These are phyloP conservation scores for Lagenaria siceraria DNA, from an alignment of 306 rosid species.

Conservation along the genomic window DNA sequence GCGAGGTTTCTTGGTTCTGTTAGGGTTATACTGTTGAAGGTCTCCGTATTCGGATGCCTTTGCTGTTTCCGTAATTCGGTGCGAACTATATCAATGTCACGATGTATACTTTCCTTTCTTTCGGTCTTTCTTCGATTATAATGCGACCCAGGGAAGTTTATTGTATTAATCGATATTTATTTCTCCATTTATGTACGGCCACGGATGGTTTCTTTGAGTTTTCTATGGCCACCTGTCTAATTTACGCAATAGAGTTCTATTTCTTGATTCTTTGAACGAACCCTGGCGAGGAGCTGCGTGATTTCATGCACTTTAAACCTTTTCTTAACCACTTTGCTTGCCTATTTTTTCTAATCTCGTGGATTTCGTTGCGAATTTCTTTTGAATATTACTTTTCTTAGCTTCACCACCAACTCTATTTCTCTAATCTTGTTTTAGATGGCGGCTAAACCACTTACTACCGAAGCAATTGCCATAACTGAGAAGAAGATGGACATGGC, in stretches of 20 bases:
- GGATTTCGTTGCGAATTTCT: background rate
- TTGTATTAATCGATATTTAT: background rate
- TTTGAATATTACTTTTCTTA: background rate
- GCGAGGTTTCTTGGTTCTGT: background rate
- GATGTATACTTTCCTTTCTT: background rate
- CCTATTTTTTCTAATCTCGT: background rate
- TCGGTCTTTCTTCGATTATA: background rate
- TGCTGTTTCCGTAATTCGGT: background rate
- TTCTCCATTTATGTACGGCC: background rate
- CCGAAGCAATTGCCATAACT: slow-evolving; percentile 67
- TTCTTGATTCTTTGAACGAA: background rate
- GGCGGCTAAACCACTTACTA: slow-evolving; percentile 69
- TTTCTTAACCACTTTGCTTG: background rate
- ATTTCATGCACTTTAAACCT: background rate
- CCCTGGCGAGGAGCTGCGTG: background rate
- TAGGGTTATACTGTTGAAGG: background rate
- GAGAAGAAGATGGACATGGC: slow-evolving; percentile 99
- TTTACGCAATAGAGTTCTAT: background rate
- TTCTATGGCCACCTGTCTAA: background rate
- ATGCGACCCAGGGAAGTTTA: background rate
- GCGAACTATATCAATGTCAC: background rate
- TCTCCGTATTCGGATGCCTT: background rate
- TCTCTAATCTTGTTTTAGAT: slow-evolving; percentile 25
- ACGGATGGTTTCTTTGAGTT: background rate
- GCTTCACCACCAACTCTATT: background rate